Percentiles rank a stretch among this genome's conserved stretches.
These are phyloP conservation scores for Chlamydomonas sphaeroides DNA, from an alignment of 139 green algal genomes.

Conservation along the genomic window DNA sequence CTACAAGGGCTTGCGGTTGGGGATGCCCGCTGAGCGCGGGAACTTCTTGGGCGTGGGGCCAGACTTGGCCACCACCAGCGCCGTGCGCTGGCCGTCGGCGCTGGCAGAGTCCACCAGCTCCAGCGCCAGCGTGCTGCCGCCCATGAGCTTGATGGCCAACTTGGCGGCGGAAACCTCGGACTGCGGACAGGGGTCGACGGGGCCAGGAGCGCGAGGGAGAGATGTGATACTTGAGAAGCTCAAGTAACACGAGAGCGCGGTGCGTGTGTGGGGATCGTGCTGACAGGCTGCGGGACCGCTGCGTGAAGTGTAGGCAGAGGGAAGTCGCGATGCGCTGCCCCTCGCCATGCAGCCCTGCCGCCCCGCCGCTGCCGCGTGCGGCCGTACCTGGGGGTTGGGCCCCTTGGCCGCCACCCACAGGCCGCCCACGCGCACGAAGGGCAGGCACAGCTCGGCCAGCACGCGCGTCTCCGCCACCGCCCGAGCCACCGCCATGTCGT, in stretches of 20 bases:
- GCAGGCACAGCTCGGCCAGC: conserved; percentile 92
- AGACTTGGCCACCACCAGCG: conserved; percentile 51
- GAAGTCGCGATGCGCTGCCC: too few relatives aligned
- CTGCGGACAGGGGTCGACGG: conserved; percentile 5
- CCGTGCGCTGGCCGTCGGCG: conserved; percentile 48
- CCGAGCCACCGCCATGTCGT: conserved; percentile 82
- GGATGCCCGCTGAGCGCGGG: conserved; percentile 30
- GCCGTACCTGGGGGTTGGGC: conserved; percentile 61
- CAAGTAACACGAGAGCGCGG: neutral
- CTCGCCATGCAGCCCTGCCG: too few relatives aligned
- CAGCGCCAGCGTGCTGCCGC: conserved; percentile 60
- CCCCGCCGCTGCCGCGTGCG: too few relatives aligned
- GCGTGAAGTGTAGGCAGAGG: too few relatives aligned
- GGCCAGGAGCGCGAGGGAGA: neutral
- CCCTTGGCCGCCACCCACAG: conserved; percentile 90
- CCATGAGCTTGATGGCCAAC: conserved; percentile 69
- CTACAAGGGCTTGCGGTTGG: conserved; percentile 37
- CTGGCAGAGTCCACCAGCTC: conserved; percentile 65
- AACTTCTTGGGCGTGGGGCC: neutral
- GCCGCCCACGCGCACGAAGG: conserved; percentile 81
- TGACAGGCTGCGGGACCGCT: too few relatives aligned
- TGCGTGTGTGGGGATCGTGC: too few relatives aligned
- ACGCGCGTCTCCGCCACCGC: conserved; percentile 87
- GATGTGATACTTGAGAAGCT: neutral
- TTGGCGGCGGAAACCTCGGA: conserved; percentile 68